A percentile compares a stretch with the other conserved stretches of the same genome.
These are phyloP conservation scores for Fraxinus floribunda DNA, from an alignment of 305 asterid genomes.

Conservation along the genomic window DNA sequence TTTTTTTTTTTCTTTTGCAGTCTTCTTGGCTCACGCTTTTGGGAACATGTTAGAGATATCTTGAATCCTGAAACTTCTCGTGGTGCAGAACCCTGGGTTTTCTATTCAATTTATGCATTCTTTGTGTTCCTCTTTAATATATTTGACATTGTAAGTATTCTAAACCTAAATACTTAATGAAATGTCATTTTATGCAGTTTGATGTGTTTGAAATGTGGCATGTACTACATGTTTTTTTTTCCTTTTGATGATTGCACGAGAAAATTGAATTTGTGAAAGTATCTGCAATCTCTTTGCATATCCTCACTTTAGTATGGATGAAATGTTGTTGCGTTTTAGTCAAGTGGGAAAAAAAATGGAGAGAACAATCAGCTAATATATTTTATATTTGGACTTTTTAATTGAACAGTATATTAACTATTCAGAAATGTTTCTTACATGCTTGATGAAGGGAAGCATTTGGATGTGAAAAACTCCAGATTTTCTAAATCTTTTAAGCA, in stretches of 20 bases:
- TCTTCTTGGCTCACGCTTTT: conserved; percentile 69
- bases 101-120: conserved; percentile 76
- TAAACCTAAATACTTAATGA: conserved; percentile 6
- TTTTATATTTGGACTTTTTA: background rate
- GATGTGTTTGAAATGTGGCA: background rate
- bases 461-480: background rate
- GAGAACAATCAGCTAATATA: background rate
- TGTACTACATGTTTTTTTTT: background rate
- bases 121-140: conserved; percentile 87
- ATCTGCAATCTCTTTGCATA: background rate
- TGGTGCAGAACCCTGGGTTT: conserved; percentile 96
- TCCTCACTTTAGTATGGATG: background rate
- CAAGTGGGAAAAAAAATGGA: background rate
- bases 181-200: background rate
- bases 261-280: background rate
- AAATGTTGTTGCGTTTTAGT: background rate
- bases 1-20: conserved; percentile 39
- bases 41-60: conserved; percentile 64
- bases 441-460: background rate
- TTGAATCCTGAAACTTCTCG: conserved; percentile 72
- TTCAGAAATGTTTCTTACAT: background rate
- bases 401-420: background rate
- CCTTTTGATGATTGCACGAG: background rate
- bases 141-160: conserved; percentile 87
- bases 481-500: background rate